Evolutionary conservation across 2,329 filamentous ascomycete species (phyloP), one percentile per base, ranked within the genome.

Genomic region (Cercospora janseana): DNA sequence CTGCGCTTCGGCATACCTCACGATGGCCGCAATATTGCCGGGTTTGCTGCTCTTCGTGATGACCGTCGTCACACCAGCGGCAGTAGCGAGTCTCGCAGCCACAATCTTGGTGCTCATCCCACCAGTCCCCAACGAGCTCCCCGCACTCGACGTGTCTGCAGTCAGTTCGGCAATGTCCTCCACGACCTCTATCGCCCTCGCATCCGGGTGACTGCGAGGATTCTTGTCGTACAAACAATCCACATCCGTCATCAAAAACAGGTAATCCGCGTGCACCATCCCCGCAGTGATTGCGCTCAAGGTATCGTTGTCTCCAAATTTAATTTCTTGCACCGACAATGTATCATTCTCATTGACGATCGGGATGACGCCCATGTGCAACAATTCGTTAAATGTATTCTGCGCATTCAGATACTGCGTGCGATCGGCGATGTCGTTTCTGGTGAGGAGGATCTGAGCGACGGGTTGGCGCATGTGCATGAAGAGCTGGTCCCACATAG

Each of bases 331-430:
- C 58, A 98, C 93, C 18, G 91, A 89, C 47, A 98, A 75, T 2
- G 93, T 98, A 69, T 98, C 93, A 70, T 98, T 98, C 72, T 98
- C 93, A 65, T 98, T 98, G 57, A 98, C 93, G 63, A 98, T 96
- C 7, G 93, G 93, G 56, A 98, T 94, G 20, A 97, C 92, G 2
- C 91, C 91, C 86, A 96, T 93, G 63, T 91, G 85, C 13, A 98
- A 75, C 38, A 97, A 79, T 69, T 95, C 89, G 45, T 83, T 80
- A 67, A 98, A 88, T 0, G 93, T 97, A 66, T 95, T 96, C 71
- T 96, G 90, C 0, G 93, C 93, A 73, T 98, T 98, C 57, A 91
- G 79, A 68, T 97, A 98, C 76, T 95, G 87, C 21, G 89, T 92
- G 53, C 89, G 85, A 82, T 97, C 92, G 35, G 91, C 88, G 70